Base-by-base conservation (phyloP, 2,329 filamentous ascomycete species). In the Penicillium crustosum region DNA sequence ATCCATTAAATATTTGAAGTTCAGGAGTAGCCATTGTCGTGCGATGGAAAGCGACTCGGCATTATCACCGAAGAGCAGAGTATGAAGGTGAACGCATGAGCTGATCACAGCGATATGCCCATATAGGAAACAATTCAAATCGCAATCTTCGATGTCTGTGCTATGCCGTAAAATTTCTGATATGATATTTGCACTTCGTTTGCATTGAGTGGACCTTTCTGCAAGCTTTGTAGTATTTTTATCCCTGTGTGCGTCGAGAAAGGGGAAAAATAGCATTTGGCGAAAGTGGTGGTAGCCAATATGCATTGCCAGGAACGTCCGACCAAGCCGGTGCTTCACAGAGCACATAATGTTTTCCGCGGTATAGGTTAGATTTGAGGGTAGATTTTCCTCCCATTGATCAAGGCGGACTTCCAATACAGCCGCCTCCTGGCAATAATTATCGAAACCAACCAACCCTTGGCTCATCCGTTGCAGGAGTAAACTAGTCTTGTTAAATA, bases 241-340 rank as follows among this genome's bases (percentile, higher is more conserved):
- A 12, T 43, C 35, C 13, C 52, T 49, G n/a, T 45, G 57, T 4
- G 61, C 54, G 23, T 64, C 54, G 3, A 68, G 53, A 17, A 66
- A 66, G 3, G 64, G 66, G 31, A 66, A 68, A 25, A 64, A 60
- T 5, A 68, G 59, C 58, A 68, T 66, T 36, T 68, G 64, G 6
- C 57, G 58, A 31, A 67, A 65, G 38, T 66, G 65, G 23, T 64
- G 58, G 47, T 58, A 63, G 2, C 60, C 63, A 45, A 67, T 64
- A 49, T 67, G 65, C 65, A 67, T 67, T 8, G 63, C 54, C 9
- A 67, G 43, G 29, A 66, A 67, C 0, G 62, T 66, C 41, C 61
- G 55, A 5, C 66, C 63, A 38, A 68, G 60, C 1, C 57, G 31
- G 41, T 61, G 55, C 19, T 50, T 58, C 1, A 57, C 59, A 10